phyloP scores from a whole-genome alignment of 345 rosid species.

The Lenwebbia sp. region DNA sequence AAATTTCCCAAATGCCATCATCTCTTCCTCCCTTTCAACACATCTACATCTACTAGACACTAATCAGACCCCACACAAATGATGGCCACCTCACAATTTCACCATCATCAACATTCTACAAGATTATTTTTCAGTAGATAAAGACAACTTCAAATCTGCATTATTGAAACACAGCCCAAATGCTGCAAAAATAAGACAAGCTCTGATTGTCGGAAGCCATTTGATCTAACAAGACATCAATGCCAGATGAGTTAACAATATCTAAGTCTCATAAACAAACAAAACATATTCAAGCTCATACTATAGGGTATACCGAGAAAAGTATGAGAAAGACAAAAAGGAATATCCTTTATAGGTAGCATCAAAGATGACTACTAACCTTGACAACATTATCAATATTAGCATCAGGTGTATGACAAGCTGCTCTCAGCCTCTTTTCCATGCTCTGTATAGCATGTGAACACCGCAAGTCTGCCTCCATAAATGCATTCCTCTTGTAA shows the following conservation, averaged over 20 bases:
- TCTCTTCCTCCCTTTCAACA: background rate
- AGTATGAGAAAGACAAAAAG: background rate
- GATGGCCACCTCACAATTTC: background rate
- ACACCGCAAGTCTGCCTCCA: conserved; percentile 90
- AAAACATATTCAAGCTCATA: background rate
- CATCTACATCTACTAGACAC: background rate
- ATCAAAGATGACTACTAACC: conserved; percentile 27
- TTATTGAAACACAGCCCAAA: background rate
- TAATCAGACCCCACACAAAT: background rate
- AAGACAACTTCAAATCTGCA: background rate
- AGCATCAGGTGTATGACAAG: conserved; percentile 87
- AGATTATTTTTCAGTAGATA: background rate
- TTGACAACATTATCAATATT: conserved; percentile 71
- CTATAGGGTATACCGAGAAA: background rate
- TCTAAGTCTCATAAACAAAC: background rate
- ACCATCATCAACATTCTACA: background rate
- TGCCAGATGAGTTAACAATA: background rate
- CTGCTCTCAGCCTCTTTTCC: conserved; percentile 91
- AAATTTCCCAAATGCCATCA: background rate
- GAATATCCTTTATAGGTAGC: background rate
- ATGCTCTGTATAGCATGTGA: conserved; percentile 63
- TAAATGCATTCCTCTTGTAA: conserved; percentile 61
- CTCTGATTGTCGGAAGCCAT: background rate
- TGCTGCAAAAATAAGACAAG: background rate
- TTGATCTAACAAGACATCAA: background rate